Conservation (phyloP, 257 asterid genomes). For the Solanum arcanum region DNA sequence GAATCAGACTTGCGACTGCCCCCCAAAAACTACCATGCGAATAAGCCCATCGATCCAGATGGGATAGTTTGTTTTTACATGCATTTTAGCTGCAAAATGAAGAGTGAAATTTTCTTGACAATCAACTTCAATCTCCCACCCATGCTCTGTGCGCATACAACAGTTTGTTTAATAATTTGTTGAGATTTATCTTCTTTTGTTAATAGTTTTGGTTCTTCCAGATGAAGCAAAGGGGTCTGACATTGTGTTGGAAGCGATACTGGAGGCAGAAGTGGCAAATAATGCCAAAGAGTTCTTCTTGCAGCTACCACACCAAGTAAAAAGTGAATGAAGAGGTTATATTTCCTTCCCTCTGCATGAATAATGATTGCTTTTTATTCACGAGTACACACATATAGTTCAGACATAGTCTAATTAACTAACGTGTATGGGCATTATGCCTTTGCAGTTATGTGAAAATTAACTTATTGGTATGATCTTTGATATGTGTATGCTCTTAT, state of each 20-base stretch:
- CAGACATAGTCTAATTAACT: background rate
- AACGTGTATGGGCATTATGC: background rate
- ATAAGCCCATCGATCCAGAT: background rate
- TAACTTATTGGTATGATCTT: background rate
- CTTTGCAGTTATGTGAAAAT: background rate
- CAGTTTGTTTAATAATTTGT: background rate
- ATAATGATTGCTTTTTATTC: background rate
- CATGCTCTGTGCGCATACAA: background rate
- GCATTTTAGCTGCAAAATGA: background rate
- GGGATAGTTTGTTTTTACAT: background rate
- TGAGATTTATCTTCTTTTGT: background rate
- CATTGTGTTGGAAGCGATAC: slow-evolving; percentile 67
- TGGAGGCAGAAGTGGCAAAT: slow-evolving; percentile 87
- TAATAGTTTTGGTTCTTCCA: background rate
- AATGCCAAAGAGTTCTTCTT: slow-evolving; percentile 54
- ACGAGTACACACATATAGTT: background rate
- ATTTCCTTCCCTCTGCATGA: background rate
- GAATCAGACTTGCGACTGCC: background rate
- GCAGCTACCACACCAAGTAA: slow-evolving; percentile 36
- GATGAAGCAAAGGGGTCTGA: slow-evolving; percentile 63
- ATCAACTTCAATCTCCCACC: background rate
- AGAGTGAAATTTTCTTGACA: background rate
- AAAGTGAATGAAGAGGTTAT: slow-evolving; percentile 20
- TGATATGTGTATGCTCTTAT: background rate
- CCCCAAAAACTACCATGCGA: background rate